Conservation (phyloP, 371 early-diverging fungal species). For the Coemansia sp. region DNA sequence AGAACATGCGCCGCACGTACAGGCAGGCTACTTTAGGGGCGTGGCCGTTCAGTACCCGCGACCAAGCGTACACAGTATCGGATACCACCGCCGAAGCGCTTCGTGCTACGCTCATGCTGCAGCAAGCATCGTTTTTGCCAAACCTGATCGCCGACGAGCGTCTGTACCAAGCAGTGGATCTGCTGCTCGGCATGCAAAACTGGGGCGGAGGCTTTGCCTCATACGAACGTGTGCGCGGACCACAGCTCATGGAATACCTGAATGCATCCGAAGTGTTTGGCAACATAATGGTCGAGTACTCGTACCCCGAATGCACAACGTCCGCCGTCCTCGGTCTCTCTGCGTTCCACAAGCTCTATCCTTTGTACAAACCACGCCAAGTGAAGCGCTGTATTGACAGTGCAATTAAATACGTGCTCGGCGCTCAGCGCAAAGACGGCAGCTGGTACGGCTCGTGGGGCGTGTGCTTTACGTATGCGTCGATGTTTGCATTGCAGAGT, state of each 20-base stretch:
- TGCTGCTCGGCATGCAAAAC: slow-evolving; percentile 91
- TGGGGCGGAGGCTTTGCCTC: slow-evolving; percentile 85
- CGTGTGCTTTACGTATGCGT: slow-evolving; percentile 96
- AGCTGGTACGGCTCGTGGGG: slow-evolving; percentile 97
- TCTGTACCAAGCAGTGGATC: slow-evolving; percentile 81
- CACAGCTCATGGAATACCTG: slow-evolving; percentile 73
- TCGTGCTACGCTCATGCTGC: slow-evolving; percentile 76
- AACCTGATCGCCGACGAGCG: slow-evolving; percentile 60
- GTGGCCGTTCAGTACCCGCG: slow-evolving; percentile 94
- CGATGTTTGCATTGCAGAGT: slow-evolving; percentile 89
- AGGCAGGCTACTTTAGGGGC: slow-evolving; percentile 87
- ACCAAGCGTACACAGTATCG: slow-evolving; percentile 92
- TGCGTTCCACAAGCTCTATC: slow-evolving; percentile 72
- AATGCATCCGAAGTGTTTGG: slow-evolving; percentile 96
- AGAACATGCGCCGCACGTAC: slow-evolving; percentile 66
- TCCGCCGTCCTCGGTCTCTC: slow-evolving; percentile 83
- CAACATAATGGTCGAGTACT: slow-evolving; percentile 94
- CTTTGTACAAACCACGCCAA: slow-evolving; percentile 77
- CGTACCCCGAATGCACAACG: slow-evolving; percentile 96
- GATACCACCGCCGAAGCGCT: slow-evolving; percentile 97
- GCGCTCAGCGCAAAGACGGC: slow-evolving; percentile 78
- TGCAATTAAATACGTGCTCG: slow-evolving; percentile 71
- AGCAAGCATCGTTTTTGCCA: slow-evolving; percentile 59
- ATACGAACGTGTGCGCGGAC: slow-evolving; percentile 85
- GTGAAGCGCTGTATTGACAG: slow-evolving; percentile 68